Conservation (phyloP, 495 filamentous ascomycete species). For the Penicillium mononematosum region DNA sequence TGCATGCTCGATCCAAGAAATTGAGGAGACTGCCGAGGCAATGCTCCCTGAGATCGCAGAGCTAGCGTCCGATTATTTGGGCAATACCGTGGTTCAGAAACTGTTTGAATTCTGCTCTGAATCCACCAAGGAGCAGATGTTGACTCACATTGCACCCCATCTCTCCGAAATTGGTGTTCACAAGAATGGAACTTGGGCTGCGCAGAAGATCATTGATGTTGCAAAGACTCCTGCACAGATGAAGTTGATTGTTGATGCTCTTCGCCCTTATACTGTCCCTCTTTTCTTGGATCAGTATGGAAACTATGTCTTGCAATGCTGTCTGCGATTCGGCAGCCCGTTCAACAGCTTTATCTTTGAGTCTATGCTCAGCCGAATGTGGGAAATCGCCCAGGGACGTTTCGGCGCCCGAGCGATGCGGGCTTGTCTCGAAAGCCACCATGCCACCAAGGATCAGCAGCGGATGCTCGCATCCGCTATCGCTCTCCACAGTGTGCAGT, state of each 20-base stretch:
- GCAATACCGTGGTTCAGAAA: slow-evolving; percentile 99
- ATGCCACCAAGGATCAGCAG: slow-evolving; percentile 92
- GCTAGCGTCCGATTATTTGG: slow-evolving; percentile 89
- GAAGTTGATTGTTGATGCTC: slow-evolving; percentile 74
- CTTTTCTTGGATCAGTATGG: slow-evolving; percentile 97
- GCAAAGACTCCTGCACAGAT: slow-evolving; percentile 82
- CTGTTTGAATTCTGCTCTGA: slow-evolving; percentile 96
- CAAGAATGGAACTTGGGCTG: slow-evolving; percentile 99
- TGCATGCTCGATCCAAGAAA: slow-evolving; percentile 76
- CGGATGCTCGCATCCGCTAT: slow-evolving; percentile 92
- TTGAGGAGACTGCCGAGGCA: slow-evolving; percentile 83
- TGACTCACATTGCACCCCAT: slow-evolving; percentile 81
- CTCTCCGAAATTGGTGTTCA: slow-evolving; percentile 95
- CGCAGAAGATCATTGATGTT: slow-evolving; percentile 98
- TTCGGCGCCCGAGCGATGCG: slow-evolving; percentile 96
- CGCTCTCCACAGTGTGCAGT: slow-evolving; percentile 90
- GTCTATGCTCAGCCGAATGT: slow-evolving; percentile 91
- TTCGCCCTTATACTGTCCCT: slow-evolving; percentile 81
- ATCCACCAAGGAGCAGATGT: slow-evolving; percentile 84
- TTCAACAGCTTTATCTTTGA: slow-evolving; percentile 98
- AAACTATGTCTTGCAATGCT: slow-evolving; percentile 97
- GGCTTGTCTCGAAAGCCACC: slow-evolving; percentile 94
- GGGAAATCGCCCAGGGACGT: slow-evolving; percentile 89
- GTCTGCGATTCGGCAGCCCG: slow-evolving; percentile 82
- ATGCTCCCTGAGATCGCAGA: slow-evolving; percentile 98